Conservation (phyloP, 1,284 basidiomycete species). For the Cerrena zonata region DNA sequence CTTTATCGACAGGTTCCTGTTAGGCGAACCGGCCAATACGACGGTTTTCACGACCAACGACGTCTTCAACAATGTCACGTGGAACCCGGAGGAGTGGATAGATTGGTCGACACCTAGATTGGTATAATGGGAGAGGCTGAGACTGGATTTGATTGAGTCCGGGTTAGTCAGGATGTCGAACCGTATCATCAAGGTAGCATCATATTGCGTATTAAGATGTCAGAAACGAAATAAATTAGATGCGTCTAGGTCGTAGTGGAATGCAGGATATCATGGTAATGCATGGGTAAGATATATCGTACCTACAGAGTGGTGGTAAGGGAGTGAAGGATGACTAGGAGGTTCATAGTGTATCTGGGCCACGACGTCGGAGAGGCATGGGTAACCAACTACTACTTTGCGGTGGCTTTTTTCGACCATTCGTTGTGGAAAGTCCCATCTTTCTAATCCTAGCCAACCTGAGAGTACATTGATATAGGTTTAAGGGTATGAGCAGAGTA, state of each 20-base stretch:
- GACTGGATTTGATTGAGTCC: no score
- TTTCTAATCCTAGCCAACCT: slow-evolving; percentile 43
- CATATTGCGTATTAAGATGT: no score
- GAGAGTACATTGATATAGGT: background rate
- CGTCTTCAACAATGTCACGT: slow-evolving; percentile 34
- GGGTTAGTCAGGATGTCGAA: no score
- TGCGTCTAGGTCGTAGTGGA: background rate
- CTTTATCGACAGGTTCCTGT: slow-evolving; percentile 49
- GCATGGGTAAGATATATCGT: background rate
- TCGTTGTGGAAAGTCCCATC: slow-evolving; percentile 21
- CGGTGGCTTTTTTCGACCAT: background rate
- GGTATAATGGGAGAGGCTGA: no score
- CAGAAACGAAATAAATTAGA: background rate
- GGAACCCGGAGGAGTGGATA: slow-evolving; percentile 38
- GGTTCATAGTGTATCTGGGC: background rate
- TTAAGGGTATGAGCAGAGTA: background rate
- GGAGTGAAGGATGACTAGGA: background rate
- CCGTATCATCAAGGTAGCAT: no score
- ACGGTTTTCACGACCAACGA: slow-evolving; percentile 41
- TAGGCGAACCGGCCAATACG: slow-evolving; percentile 42
- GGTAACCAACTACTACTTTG: slow-evolving; percentile 6
- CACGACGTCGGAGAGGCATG: slow-evolving; percentile 8
- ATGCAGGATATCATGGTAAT: background rate
- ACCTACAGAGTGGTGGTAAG: background rate
- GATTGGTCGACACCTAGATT: slow-evolving; percentile 47